Evolutionary conservation across 2,329 filamentous ascomycete genomes (phyloP), one percentile per base, ranked within the genome.

Genomic region (Pyrenochaeta sp.): DNA sequence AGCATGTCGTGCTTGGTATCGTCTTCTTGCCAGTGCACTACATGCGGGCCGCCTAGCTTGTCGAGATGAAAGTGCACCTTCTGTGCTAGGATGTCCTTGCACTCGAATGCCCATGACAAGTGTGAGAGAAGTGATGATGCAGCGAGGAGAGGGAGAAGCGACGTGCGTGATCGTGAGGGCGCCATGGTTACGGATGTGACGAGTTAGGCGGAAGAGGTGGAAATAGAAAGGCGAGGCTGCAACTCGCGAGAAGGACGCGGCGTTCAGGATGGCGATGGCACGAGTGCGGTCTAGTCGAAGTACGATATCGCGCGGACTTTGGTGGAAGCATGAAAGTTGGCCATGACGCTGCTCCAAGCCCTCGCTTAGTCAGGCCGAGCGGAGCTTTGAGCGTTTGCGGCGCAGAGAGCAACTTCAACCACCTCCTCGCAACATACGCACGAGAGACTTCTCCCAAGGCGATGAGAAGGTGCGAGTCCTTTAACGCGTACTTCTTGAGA

Each of bases 21-120:
- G 5, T 74, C 69, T 13, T 80, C 73, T 34, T 83, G 77, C 66
- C 82, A 82, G 69, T 91, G 83, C 37, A 92, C 88, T 0, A 88
- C 86, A 74, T 90, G 90, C 34, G 90, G 88, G 1, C 90, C 91
- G 5, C 80, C 82, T 7, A 93, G 84, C 62, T 82, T 77, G 27
- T 81, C 80, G 30, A 94, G 81, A 77, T 93, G 83, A 76, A 90
- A 93, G 30, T 79, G 82, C 59, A 85, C 82, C 25, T 81, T 82
- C 62, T 88, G 84, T 1, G 86, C 82, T 3, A 83, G 78, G 32
- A 92, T 80, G 49, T 88, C 82, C 22, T 85, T 81, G 82, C 91
- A 93, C 62, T 85, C 78, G 53, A 91, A 85, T 13, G 71, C 69
- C 57, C 66, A 68, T 47, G 71, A 57, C 30, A 70, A 60, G 1